A percentile compares a stretch with the other conserved stretches of the same genome.
phyloP scores from a whole-genome alignment of 805 yeast genomes.

The Candida ulmi region DNA sequence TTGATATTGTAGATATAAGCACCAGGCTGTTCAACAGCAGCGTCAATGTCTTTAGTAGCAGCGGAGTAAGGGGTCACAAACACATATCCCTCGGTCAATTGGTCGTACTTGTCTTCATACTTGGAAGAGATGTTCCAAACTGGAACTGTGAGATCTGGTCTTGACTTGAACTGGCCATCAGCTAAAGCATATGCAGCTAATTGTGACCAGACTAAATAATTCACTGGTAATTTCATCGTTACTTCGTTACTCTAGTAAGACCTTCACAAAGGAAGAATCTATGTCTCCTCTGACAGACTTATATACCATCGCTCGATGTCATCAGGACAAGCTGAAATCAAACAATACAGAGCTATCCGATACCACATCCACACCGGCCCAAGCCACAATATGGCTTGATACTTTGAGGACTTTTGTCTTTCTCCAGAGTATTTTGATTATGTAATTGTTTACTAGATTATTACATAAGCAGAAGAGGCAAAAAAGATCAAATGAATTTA shows the following conservation, averaged over 20 bases:
- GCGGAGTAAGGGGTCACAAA: constrained; percentile 30
- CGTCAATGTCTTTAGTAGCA: constrained; percentile 9
- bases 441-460: not conserved
- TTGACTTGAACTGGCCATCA: constrained; percentile 29
- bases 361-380: no score
- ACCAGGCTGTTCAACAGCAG: constrained; percentile 29
- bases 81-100: constrained; percentile 21
- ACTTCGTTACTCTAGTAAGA: no score
- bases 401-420: not conserved
- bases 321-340: no score
- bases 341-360: no score
- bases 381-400: not conserved
- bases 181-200: constrained; percentile 13
- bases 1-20: constrained; percentile 29
- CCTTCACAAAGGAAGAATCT: no score
- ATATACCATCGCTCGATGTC: no score
- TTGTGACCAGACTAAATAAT: not conserved
- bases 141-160: constrained; percentile 32
- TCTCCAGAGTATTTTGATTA: not conserved
- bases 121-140: constrained; percentile 27
- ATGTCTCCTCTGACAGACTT: no score
- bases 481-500: not conserved
- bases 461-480: not conserved
- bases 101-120: constrained; percentile 19
- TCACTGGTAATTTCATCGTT: not conserved